Base-by-base conservation (phyloP, 768 basidiomycete species). In the Mycena belliarum region DNA sequence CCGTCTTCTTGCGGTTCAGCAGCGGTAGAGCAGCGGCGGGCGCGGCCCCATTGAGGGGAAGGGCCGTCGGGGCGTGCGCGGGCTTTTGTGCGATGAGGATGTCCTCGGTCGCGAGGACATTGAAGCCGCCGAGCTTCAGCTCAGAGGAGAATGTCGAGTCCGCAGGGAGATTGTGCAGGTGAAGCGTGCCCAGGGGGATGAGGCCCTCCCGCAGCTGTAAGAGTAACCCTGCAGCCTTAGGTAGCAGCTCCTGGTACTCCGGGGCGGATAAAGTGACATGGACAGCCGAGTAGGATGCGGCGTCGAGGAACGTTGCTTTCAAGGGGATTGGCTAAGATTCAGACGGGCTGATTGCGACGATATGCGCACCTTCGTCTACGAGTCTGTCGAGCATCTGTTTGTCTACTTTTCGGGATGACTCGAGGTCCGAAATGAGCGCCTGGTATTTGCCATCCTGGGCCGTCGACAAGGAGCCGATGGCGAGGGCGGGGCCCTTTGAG, bases 371-470 rank as follows among this genome's bases (percentile, higher is more conserved):
- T 76, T 83, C 81, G 71, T 91, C 92, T 16, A 93, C 75, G 59
- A 95, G 74, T 59, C 93, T 79, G 70, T 95, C 93, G 26, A 94
- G 73, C 76, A 95, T 84, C 68, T 93, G 86, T 66, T 82, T 87
- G 65, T 95, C 91, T 28, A 92, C 85, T 32, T 74, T 66, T 60
- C 79, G 72, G 18, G 76, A 78, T 55, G 71, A 71, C 70, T 84
- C 82, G 56, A 93, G 73, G 61, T 79, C 76, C 8, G 83, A 78
- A 49, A 92, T 79, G 59, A 91, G 73, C 1, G 80, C 71, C 70
- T 93, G 91, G 68, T 93, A 93, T 68, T 79, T 81, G 29, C 93
- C 93, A 67, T 92, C 84, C 68, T 84, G 81, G 4, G 92, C 93
- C 0, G 91, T 89, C 4, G 80, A 75, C 20, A 87, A 82, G 9